phyloP scores from a whole-genome alignment of 768 basidiomycete genomes.

The Leccinellum luteum region DNA sequence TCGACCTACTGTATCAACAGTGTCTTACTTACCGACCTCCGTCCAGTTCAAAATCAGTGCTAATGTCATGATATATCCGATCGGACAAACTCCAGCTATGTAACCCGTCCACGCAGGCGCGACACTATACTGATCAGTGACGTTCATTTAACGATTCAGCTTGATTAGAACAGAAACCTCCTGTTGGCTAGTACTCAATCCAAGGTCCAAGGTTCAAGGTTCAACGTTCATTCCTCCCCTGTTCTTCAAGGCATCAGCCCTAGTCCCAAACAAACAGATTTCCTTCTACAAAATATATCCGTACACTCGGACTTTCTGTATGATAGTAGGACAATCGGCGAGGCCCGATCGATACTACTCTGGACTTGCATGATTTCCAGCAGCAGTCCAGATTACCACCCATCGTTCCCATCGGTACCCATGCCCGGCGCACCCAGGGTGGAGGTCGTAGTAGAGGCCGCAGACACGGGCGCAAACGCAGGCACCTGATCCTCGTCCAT shows the following conservation, averaged over 20 bases:
- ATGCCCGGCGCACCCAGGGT: background rate
- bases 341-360: background rate
- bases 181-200: too few species aligned
- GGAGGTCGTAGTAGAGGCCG: background rate
- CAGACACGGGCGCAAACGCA: constrained; percentile 1
- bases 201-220: too few species aligned
- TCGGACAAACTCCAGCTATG: background rate
- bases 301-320: background rate
- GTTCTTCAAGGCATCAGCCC: background rate
- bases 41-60: too few species aligned
- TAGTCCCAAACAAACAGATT: background rate
- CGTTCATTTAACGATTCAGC: background rate
- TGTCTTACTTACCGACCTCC: too few species aligned
- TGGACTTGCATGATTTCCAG: background rate
- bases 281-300: background rate
- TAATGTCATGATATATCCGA: background rate
- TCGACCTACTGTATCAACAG: too few species aligned
- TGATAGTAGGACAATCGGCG: background rate
- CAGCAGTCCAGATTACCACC: constrained; percentile 1
- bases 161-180: too few species aligned
- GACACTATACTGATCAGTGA: too few species aligned
- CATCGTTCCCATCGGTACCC: background rate
- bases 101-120: too few species aligned
- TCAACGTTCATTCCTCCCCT: too few species aligned
- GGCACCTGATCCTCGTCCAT: constrained; percentile 34